Base-by-base conservation (phyloP, 1,284 basidiomycete species). In the Megacollybia platyphylla region DNA sequence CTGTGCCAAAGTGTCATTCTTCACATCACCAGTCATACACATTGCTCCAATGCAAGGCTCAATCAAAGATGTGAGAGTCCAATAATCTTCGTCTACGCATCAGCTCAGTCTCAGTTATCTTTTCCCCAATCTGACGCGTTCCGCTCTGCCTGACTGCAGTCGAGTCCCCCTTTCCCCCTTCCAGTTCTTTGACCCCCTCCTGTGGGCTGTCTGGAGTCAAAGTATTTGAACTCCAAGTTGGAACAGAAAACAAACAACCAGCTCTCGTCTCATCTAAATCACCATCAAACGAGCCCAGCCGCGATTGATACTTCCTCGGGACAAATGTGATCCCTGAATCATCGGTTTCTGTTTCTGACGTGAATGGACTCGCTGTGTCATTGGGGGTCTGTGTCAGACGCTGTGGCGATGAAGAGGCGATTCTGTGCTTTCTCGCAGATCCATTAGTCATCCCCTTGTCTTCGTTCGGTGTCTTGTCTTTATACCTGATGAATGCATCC, bases 101-200 rank as follows among this genome's bases (percentile, higher is more conserved):
- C 54, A 91, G 58, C 62, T 90, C 87, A 8, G 68, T 76, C 62
- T 90, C 86, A 15, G 73, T 69, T 43, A 85, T 84, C 36, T 80
- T 76, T 54, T 79, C 74, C 44, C 79, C 71, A 34, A 68, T 69
- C 60, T 70, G 62, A 48, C 71, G 68, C 31, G 57, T 51, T 20
- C 59, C 59, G 15, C 62, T 59, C 5, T 29, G 24, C 8, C 58
- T 52, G 20, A 57, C 59, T 24, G 57, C 58, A 48, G 57, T 55
- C 20, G 20, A 24, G 20, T 24, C 20, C 20, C 20, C 20, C 20
- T 24, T 24, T 5, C 20, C 5, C 20, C 20, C 20, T 24, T 24
- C 20, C 20, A 24, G 20, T 24, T 24, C 20, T 24, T 24, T 24
- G 20, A 24, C 20, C 20, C 20, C 20, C 5, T 24, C 20, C 20